phyloP scores from a whole-genome alignment of 2,329 filamentous ascomycete genomes.

The Penicillium sumatraense region DNA sequence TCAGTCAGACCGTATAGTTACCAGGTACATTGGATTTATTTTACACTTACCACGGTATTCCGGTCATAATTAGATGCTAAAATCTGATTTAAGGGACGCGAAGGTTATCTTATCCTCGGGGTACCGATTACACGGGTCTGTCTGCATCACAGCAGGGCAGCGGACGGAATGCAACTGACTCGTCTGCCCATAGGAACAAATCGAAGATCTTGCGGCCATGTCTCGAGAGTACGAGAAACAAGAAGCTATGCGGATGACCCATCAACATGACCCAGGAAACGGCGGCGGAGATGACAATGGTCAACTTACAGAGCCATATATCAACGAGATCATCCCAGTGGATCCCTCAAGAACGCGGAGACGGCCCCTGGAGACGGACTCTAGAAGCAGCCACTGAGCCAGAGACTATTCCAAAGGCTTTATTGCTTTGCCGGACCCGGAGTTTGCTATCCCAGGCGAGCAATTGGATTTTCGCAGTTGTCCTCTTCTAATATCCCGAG shows the following conservation, averaged over 20 bases:
- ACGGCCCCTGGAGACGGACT: slow-evolving; percentile 29
- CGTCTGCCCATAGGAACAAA: slow-evolving; percentile 47
- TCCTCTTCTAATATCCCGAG: neutral
- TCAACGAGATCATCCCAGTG: slow-evolving; percentile 49
- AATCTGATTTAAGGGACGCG: slow-evolving; percentile 45
- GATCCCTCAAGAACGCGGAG: slow-evolving; percentile 35
- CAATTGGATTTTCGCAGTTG: neutral
- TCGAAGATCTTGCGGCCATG: slow-evolving; percentile 53
- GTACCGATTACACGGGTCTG: slow-evolving; percentile 51
- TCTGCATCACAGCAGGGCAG: slow-evolving; percentile 5
- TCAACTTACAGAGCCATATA: slow-evolving; percentile 41
- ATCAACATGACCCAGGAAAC: slow-evolving; percentile 26
- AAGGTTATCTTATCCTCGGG: slow-evolving; percentile 54
- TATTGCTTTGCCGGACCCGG: neutral
- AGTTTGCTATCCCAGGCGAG: neutral
- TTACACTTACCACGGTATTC: neutral
- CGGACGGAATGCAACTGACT: slow-evolving; percentile 17
- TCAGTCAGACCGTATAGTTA: slow-evolving; percentile 53
- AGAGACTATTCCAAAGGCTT: neutral
- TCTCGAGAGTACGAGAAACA: slow-evolving; percentile 54
- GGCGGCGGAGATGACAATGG: slow-evolving; percentile 6
- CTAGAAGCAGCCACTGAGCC: slow-evolving; percentile 32
- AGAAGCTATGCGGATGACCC: slow-evolving; percentile 51
- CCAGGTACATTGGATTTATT: slow-evolving; percentile 41
- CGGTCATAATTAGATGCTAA: slow-evolving; percentile 29